A percentile compares a stretch with the other conserved stretches of the same genome.
Evolutionary conservation across 768 basidiomycete species (phyloP).

Genomic region (Paxillus rubicundulus): DNA sequence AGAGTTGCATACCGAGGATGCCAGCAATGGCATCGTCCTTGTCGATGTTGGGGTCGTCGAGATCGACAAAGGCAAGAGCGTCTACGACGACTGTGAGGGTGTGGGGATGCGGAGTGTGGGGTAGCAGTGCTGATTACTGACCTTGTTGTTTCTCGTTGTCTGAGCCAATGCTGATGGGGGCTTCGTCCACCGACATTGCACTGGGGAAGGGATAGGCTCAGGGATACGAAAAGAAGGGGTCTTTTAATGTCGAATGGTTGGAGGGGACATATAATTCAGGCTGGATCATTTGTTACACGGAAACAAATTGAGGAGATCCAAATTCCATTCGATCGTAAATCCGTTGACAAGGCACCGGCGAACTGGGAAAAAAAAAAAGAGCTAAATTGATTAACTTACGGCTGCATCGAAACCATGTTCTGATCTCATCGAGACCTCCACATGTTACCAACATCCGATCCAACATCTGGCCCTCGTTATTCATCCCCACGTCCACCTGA

Average conservation of each 20-base stretch:
- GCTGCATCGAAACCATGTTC: too few relatives aligned
- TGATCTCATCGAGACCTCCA: too few relatives aligned
- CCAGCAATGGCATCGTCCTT: conserved; percentile 25
- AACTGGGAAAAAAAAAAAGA: too few relatives aligned
- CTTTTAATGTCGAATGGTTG: conserved; percentile 14
- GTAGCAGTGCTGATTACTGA: not conserved
- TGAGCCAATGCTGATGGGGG: conserved; percentile 16
- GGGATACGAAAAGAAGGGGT: not conserved
- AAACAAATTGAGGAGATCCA: too few relatives aligned
- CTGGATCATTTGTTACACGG: too few relatives aligned
- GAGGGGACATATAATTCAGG: too few relatives aligned
- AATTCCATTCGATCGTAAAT: too few relatives aligned
- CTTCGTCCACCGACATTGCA: conserved; percentile 22
- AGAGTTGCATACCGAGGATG: conserved; percentile 19
- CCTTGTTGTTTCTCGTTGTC: conserved; percentile 23
- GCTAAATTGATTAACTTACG: too few relatives aligned
- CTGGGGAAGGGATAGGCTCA: not conserved
- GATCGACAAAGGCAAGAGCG: conserved; percentile 18
- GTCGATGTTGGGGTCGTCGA: conserved; percentile 40
- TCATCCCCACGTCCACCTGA: too few relatives aligned
- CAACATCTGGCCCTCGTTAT: too few relatives aligned
- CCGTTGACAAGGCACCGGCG: too few relatives aligned
- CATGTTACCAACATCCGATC: too few relatives aligned
- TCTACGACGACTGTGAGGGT: not conserved
- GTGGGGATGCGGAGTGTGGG: not conserved